Conservation (phyloP, 768 basidiomycete species). For the Mycena floridula region DNA sequence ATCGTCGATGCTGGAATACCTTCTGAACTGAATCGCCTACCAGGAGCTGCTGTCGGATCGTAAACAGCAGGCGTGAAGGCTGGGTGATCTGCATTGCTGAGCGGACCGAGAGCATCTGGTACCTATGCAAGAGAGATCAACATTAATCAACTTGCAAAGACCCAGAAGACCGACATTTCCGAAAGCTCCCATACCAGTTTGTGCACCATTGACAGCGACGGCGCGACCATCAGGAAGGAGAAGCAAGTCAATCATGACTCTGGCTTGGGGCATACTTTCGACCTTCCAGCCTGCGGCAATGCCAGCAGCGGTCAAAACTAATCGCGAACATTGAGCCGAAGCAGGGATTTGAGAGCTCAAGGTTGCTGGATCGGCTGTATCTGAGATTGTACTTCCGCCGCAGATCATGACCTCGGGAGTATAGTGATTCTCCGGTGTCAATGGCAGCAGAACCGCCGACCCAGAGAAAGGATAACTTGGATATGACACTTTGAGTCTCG, state of each 20-base stretch:
- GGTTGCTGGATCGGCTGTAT: slow-evolving; percentile 19
- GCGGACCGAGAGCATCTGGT: no score
- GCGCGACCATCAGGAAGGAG: slow-evolving; percentile 34
- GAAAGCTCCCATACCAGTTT: slow-evolving; percentile 33
- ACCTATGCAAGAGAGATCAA: no score
- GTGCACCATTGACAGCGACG: slow-evolving; percentile 36
- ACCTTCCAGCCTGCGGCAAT: slow-evolving; percentile 39
- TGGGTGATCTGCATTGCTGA: slow-evolving; percentile 73
- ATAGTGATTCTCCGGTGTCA: slow-evolving; percentile 29
- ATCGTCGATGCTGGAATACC: slow-evolving; percentile 63
- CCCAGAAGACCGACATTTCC: slow-evolving; percentile 53
- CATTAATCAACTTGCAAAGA: slow-evolving; percentile 67
- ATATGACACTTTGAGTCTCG: slow-evolving; percentile 4
- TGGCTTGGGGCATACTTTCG: slow-evolving; percentile 34
- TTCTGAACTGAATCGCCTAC: slow-evolving; percentile 54
- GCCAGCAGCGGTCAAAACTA: slow-evolving; percentile 33
- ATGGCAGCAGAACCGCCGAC: slow-evolving; percentile 29
- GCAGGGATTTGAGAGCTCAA: slow-evolving; percentile 34
- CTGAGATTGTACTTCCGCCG: slow-evolving; percentile 32
- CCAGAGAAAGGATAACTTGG: slow-evolving; percentile 27
- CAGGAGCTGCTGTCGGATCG: slow-evolving; percentile 44
- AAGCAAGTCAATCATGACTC: slow-evolving; percentile 31
- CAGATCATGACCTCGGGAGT: slow-evolving; percentile 41
- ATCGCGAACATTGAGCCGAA: slow-evolving; percentile 34
- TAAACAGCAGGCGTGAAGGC: slow-evolving; percentile 68